Evolutionary conservation across 163 green algal genomes (phyloP).

Genomic region (Chlorella variabilis): DNA sequence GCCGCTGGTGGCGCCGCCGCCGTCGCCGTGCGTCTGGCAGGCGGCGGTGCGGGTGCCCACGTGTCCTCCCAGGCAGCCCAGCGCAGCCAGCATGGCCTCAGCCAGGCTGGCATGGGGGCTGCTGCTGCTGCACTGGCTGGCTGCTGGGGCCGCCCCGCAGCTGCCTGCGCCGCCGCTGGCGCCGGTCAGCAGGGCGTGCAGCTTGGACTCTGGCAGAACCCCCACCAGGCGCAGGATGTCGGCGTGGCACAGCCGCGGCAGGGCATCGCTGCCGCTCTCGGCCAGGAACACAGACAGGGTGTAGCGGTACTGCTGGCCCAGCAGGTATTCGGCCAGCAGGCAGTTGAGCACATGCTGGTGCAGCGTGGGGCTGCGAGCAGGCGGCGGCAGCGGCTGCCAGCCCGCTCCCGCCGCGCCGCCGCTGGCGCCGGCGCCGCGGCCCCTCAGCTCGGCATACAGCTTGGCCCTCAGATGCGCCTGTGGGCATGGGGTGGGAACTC

Average conservation of each 20-base stretch:
- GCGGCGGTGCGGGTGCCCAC: neutral
- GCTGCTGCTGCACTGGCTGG: neutral
- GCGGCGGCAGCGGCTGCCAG: neutral
- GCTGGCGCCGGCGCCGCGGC: neutral
- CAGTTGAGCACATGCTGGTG: conserved; percentile 34
- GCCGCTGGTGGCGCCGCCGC: neutral
- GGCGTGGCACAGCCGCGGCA: conserved; percentile 8
- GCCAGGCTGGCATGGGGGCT: conserved; percentile 10
- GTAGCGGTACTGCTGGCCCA: conserved; percentile 7
- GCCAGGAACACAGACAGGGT: conserved; percentile 34
- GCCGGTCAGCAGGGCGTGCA: conserved; percentile 12
- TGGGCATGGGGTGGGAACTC: neutral
- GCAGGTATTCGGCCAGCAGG: conserved; percentile 31
- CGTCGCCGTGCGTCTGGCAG: conserved; percentile 12
- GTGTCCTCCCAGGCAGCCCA: conserved; percentile 4
- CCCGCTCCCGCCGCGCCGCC: neutral
- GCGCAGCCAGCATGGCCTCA: conserved; percentile 6
- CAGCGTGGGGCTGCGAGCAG: conserved; percentile 3
- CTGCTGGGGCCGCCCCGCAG: neutral
- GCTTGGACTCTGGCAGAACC: conserved; percentile 11
- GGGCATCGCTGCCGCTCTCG: conserved; percentile 10
- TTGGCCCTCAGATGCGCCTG: conserved; percentile 32
- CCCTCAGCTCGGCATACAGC: conserved; percentile 31
- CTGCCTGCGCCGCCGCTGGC: neutral
- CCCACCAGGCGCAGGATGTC: conserved; percentile 35